A percentile compares a stretch with the other conserved stretches of the same genome.
These are phyloP conservation scores for Physcomitrellopsis africana DNA, from an alignment of 225 moss, liverwort and hornwort species.

Conservation along the genomic window DNA sequence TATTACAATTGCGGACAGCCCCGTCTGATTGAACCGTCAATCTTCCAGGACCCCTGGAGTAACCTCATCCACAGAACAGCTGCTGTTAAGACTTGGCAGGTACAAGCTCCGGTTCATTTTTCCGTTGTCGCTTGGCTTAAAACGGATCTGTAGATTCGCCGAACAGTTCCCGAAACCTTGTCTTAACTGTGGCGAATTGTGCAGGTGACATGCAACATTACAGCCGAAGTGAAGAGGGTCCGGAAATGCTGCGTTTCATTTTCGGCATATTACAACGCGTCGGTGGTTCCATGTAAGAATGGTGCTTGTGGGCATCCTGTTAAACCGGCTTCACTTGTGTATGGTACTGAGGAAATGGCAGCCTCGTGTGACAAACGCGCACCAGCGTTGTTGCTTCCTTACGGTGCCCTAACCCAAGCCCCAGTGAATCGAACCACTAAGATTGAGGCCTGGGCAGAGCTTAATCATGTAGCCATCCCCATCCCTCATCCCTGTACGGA, in stretches of 20 bases:
- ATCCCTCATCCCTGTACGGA: constrained; percentile 74
- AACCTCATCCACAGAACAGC: constrained; percentile 55
- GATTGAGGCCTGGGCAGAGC: constrained; percentile 52
- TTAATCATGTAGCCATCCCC: constrained; percentile 57
- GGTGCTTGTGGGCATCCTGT: constrained; percentile 76
- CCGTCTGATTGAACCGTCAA: constrained; percentile 56
- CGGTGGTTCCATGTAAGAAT: constrained; percentile 76
- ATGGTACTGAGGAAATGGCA: constrained; percentile 18
- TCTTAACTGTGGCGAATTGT: not conserved
- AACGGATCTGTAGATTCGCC: too few relatives aligned
- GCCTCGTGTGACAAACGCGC: constrained; percentile 50
- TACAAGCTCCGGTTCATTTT: constrained; percentile 27
- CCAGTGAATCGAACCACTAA: constrained; percentile 69
- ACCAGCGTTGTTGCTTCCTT: constrained; percentile 73
- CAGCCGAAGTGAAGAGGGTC: constrained; percentile 36
- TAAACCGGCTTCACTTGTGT: constrained; percentile 24
- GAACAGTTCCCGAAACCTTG: too few relatives aligned
- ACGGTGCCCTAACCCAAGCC: constrained; percentile 70
- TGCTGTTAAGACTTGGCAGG: constrained; percentile 82
- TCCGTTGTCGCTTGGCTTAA: not conserved
- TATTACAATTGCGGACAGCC: constrained; percentile 62
- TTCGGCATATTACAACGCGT: constrained; percentile 84
- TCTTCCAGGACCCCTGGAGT: constrained; percentile 49
- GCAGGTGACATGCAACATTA: constrained; percentile 67
- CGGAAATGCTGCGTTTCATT: constrained; percentile 90